phyloP scores from a whole-genome alignment of 2,329 filamentous ascomycete genomes.

The Ophiosphaerella narmari region DNA sequence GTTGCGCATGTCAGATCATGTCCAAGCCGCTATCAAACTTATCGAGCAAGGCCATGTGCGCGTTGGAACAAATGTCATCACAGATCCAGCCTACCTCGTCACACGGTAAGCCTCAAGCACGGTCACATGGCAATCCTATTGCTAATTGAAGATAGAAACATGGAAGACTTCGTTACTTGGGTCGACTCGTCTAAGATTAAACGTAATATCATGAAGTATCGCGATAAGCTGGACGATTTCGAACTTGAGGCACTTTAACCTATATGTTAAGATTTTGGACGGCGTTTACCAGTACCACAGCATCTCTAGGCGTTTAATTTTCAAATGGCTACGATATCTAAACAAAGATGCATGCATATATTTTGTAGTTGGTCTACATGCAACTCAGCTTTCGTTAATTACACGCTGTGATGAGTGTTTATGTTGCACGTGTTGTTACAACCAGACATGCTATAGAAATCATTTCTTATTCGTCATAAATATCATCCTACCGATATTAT shows the following conservation, averaged over 20 bases:
- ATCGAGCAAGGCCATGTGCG: constrained; percentile 94
- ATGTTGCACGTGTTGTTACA: too few relatives aligned
- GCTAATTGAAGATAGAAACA: constrained; percentile 57
- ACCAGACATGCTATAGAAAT: too few relatives aligned
- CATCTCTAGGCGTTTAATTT: constrained; percentile 23
- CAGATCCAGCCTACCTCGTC: constrained; percentile 86
- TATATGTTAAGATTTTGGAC: not conserved
- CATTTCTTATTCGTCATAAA: too few relatives aligned
- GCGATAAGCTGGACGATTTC: constrained; percentile 94
- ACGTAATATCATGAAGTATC: constrained; percentile 91
- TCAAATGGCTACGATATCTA: too few relatives aligned
- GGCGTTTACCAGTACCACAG: constrained; percentile 25
- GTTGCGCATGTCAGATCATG: constrained; percentile 87
- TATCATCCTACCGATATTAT: too few relatives aligned
- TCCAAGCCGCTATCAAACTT: constrained; percentile 78
- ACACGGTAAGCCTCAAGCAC: constrained; percentile 55
- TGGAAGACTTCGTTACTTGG: constrained; percentile 98
- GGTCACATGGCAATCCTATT: not conserved
- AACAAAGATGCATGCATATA: too few relatives aligned
- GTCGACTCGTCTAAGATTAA: constrained; percentile 96
- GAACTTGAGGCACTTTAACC: constrained; percentile 62
- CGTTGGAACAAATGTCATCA: constrained; percentile 87
- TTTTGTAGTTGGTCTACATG: too few relatives aligned
- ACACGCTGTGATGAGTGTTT: too few relatives aligned
- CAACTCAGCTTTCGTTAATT: too few relatives aligned